Percentiles rank a stretch among this genome's conserved stretches.
Evolutionary conservation across 768 basidiomycete genomes (phyloP).

Genomic region (Stropharia rugosoannulata): DNA sequence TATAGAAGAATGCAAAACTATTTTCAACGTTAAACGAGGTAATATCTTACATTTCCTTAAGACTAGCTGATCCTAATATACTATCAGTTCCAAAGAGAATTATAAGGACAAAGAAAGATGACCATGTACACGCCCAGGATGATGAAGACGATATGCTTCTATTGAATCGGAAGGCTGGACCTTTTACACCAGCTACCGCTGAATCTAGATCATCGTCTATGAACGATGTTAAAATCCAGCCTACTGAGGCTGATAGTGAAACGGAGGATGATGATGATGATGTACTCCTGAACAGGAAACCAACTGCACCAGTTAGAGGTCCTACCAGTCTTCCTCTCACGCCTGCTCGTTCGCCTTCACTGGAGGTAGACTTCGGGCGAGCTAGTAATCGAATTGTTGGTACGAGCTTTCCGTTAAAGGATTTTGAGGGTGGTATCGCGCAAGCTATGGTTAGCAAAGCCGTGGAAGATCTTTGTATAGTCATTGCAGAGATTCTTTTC

Average conservation of each 20-base stretch:
- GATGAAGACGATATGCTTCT: slow-evolving; percentile 62
- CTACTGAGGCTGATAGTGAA: slow-evolving; percentile 40
- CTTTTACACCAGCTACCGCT: slow-evolving; percentile 12
- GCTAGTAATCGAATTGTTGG: slow-evolving; percentile 78
- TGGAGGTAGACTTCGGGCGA: slow-evolving; percentile 46
- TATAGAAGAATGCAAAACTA: slow-evolving; percentile 58
- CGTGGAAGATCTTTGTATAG: slow-evolving; percentile 72
- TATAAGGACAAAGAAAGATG: slow-evolving; percentile 56
- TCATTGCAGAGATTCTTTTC: slow-evolving; percentile 69
- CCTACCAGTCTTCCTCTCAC: slow-evolving; percentile 41
- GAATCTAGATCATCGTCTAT: slow-evolving; percentile 12
- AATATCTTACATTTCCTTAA: background rate
- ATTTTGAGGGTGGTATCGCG: slow-evolving; percentile 71
- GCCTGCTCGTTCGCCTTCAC: slow-evolving; percentile 50
- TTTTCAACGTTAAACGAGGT: slow-evolving; percentile 82
- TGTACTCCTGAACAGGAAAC: slow-evolving; percentile 25
- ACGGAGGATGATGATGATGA: slow-evolving; percentile 50
- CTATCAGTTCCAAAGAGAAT: slow-evolving; percentile 62
- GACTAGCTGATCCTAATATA: background rate
- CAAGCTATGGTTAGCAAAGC: slow-evolving; percentile 83
- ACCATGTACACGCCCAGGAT: slow-evolving; percentile 58
- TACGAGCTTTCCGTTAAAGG: slow-evolving; percentile 66
- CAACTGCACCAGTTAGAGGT: slow-evolving; percentile 16
- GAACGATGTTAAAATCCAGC: slow-evolving; percentile 26
- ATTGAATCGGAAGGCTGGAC: slow-evolving; percentile 42